Evolutionary conservation across 495 filamentous ascomycete species (phyloP), one percentile per base, ranked within the genome.

Genomic region (Paragyromitra xinjiangensis): DNA sequence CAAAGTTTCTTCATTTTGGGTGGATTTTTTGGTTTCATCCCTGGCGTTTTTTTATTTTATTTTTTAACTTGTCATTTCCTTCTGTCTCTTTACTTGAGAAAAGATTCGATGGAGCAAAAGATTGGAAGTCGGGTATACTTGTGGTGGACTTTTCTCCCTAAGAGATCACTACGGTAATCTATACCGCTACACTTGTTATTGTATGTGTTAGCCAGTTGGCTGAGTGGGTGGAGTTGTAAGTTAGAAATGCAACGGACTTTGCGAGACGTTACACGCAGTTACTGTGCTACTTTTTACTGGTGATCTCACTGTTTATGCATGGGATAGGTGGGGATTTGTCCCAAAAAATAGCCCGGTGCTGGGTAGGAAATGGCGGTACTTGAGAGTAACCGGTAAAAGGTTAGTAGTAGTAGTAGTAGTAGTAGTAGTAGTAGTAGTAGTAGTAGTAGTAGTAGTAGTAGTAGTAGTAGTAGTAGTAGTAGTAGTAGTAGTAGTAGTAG

Each of bases 1-100:
- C 51, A 67, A 45, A 9, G 4, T 67, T 75, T 61, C 53, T 61
- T 78, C 11, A 37, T 53, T 66, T 56, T n/a, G 40, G 71, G 45
- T 75, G 74, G 70, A 58, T 59, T 61, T 61, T 59, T 68, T 24
- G 71, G 9, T 69, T 69, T 69, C 64, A 39, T 67, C 29, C 22
- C 40, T 74, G 71, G 71, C 71, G 71, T 73, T 67, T 73, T 56
- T 40, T 39, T 53, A 5, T 44, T 40, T 62, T 34, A 3, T 34
- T 1, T 34, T 63, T 64, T 67, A 11, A 58, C 56, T 45, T 37
- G n/a, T 11, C 19, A 29, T 40, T 39, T 56, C 42, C 14, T 55
- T 55, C 29, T 62, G n/a, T 40, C 53, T n/a, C 11, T 48, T 59
- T 59, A 62, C 34, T 44, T 11, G 24, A 45, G 56, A 58, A 59